These are phyloP conservation scores for Albophoma yamanashiensis DNA, from an alignment of 2,329 filamentous ascomycete genomes.

Conservation along the genomic window DNA sequence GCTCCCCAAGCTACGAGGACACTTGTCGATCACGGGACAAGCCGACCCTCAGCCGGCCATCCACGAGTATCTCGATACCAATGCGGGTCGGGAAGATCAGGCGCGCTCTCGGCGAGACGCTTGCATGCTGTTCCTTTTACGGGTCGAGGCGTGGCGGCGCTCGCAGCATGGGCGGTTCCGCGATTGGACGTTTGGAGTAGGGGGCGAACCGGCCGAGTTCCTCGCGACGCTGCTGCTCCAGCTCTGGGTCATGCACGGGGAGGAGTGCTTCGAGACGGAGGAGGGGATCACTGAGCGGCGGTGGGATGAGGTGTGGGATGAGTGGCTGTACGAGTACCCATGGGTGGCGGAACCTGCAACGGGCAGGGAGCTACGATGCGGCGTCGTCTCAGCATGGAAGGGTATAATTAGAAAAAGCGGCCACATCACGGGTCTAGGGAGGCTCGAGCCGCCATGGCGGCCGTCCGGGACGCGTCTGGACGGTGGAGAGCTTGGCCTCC, in stretches of 20 bases:
- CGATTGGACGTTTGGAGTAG: constrained; percentile 10
- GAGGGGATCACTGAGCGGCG: background rate
- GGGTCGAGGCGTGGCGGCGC: constrained; percentile 13
- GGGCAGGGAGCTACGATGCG: background rate
- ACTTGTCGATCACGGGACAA: background rate
- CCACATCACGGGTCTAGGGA: background rate
- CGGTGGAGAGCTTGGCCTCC: background rate
- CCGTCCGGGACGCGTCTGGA: background rate
- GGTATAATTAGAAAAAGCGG: background rate
- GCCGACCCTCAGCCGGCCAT: background rate
- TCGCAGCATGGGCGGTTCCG: constrained; percentile 8
- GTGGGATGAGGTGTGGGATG: constrained; percentile 16
- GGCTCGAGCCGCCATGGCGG: background rate
- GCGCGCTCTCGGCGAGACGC: background rate
- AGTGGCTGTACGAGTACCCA: constrained; percentile 11
- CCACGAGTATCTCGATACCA: background rate
- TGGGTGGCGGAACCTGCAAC: background rate
- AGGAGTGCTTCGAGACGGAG: constrained; percentile 4
- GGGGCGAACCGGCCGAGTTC: constrained; percentile 8
- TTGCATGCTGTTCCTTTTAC: constrained; percentile 12
- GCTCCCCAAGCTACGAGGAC: background rate
- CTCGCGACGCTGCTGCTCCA: constrained; percentile 4
- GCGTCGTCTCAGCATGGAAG: background rate
- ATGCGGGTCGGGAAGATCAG: background rate
- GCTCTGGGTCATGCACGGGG: background rate